A percentile compares a stretch with the other conserved stretches of the same genome.
phyloP scores from a whole-genome alignment of 2,329 filamentous ascomycete species.

The Metarhizium guizhouense region DNA sequence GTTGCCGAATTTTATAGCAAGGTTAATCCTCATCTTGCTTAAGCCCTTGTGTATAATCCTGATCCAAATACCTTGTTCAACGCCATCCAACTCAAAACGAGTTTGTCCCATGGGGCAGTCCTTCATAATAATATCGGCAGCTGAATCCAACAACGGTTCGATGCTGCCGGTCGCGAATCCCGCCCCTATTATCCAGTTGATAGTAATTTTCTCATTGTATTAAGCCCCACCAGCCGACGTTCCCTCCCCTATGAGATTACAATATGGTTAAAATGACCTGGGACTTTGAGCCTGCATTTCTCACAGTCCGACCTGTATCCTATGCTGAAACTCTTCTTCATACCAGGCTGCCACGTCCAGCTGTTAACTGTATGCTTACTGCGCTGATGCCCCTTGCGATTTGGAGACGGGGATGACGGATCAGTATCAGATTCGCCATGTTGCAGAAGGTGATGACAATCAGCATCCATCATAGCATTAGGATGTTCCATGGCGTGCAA shows the following conservation, averaged over 20 bases:
- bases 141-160: not conserved
- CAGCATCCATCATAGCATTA: constrained; percentile 28
- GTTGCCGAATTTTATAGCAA: not conserved
- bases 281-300: constrained; percentile 65
- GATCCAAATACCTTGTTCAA: not conserved
- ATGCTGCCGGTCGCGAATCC: not conserved
- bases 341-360: constrained; percentile 52
- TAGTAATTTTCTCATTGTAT: not conserved
- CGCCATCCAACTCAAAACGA: not conserved
- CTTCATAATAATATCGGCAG: not conserved
- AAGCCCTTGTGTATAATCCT: not conserved
- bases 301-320: constrained; percentile 71
- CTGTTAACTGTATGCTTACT: constrained; percentile 51
- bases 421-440: constrained; percentile 24
- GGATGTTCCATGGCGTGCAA: constrained; percentile 30
- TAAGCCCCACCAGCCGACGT: not conserved
- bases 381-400: constrained; percentile 46
- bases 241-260: constrained; percentile 47
- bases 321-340: constrained; percentile 68
- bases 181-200: not conserved
- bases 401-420: constrained; percentile 35
- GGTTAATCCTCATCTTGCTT: not conserved
- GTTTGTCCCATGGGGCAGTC: not conserved
- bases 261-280: constrained; percentile 75
- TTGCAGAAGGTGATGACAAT: constrained; percentile 15